These are phyloP conservation scores for Diospyros lotus DNA, from an alignment of 148 eudicot genomes.

Conservation along the genomic window DNA sequence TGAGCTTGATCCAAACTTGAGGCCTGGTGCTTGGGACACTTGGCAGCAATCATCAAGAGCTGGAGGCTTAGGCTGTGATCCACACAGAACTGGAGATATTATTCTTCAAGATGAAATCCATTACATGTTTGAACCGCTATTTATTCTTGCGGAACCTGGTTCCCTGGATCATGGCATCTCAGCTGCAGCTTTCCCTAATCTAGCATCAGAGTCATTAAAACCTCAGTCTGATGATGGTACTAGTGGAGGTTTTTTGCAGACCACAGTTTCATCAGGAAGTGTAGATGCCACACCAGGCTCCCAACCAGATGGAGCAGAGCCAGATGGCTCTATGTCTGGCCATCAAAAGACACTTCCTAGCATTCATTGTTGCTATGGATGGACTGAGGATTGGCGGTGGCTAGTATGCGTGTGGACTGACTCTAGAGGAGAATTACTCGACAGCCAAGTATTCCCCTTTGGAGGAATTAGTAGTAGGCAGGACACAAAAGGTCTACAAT, in stretches of 20 bases:
- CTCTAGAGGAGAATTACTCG: slow-evolving; percentile 94
- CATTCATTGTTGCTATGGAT: slow-evolving; percentile 96
- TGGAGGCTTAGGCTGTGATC: slow-evolving; percentile 63
- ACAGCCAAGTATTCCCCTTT: slow-evolving; percentile 85
- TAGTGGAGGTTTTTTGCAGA: slow-evolving; percentile 47
- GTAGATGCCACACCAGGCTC: slow-evolving; percentile 58
- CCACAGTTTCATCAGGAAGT: slow-evolving; percentile 36
- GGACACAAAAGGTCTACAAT: slow-evolving; percentile 95
- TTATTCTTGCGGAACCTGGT: slow-evolving; percentile 95
- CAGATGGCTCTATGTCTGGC: slow-evolving; percentile 55
- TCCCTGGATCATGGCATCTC: slow-evolving; percentile 73
- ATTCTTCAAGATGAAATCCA: slow-evolving; percentile 59
- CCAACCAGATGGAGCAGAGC: slow-evolving; percentile 65
- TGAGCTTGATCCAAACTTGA: slow-evolving; percentile 69
- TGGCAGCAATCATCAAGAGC: slow-evolving; percentile 80
- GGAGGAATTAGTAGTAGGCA: slow-evolving; percentile 98
- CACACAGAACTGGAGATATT: slow-evolving; percentile 58
- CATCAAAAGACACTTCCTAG: slow-evolving; percentile 62
- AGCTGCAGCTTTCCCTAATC: slow-evolving; percentile 39
- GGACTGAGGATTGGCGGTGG: slow-evolving; percentile 99
- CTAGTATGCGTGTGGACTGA: slow-evolving; percentile 95
- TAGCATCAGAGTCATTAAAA: slow-evolving; percentile 43
- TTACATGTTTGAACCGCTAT: slow-evolving; percentile 92
- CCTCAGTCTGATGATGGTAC: slow-evolving; percentile 59
- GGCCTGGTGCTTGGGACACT: slow-evolving; percentile 76